Evolutionary conservation across 345 rosid species (phyloP), one percentile per base, ranked within the genome.

Genomic region (Nephelium lappaceum): DNA sequence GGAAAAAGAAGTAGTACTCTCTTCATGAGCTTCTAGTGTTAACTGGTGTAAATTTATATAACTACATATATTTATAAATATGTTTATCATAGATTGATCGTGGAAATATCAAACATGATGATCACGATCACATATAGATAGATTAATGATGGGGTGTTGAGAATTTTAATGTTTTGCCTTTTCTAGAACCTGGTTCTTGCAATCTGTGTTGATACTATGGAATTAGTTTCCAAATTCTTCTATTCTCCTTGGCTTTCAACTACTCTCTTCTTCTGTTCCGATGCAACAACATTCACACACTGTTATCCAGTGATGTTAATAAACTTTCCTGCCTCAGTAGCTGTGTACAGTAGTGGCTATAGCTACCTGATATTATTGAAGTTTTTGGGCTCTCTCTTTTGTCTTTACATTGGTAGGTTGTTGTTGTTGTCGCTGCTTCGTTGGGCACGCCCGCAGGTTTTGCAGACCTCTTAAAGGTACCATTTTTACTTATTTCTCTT

Each of bases 391-490:
- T 77, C 47, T 76, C 47, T 76, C 58, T 77, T 51, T 77, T 76
- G 76, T 43, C 80, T 72, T 78, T 60, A 75, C 64, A 12, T 78
- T 71, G 82, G 25, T 78, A 84, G 84, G 85, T 78, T 43, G 90
- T 83, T 87, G 83, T 78, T 83, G 69, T 80, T 81, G 83, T 81
- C 80, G 85, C 84, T 76, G 88, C 76, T 80, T 78, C 80, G 74
- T 80, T 80, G 85, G 88, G 80, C 87, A 87, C 71, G 77, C 79
- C 76, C 71, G 71, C 87, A 85, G 86, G 73, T 81, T 83, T 74
- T 81, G 70, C 86, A 84, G 90, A 78, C 63, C 72, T 38, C 81
- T 79, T 75, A 69, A 82, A 84, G 87, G 90, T 81, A 77, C 60
- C 53, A 63, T 73, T 67, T 41, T 74, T 71, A 69, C 41, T 77